Evolutionary conservation across 2,329 filamentous ascomycete genomes (phyloP).

Genomic region (Mollisia scopiformis): DNA sequence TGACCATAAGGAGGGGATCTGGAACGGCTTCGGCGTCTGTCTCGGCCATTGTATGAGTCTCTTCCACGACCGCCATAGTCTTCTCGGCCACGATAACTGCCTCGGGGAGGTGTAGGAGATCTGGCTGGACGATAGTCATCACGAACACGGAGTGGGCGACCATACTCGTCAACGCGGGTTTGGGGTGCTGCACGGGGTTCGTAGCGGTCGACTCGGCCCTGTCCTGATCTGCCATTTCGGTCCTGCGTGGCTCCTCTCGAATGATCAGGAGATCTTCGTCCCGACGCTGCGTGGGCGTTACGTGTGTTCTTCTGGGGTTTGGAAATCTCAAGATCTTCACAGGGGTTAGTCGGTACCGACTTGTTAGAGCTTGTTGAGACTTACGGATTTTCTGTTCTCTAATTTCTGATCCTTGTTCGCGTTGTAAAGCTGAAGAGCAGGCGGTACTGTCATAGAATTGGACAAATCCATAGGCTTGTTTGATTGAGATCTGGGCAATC

Average conservation of each 20-base stretch:
- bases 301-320: constrained; percentile 82
- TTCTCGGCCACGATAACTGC: constrained; percentile 63
- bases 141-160: constrained; percentile 53
- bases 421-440: constrained; percentile 74
- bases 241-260: constrained; percentile 40
- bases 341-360: constrained; percentile 34
- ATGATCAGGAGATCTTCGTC: constrained; percentile 67
- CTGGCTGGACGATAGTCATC: constrained; percentile 69
- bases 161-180: constrained; percentile 38
- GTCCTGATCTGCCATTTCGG: constrained; percentile 44
- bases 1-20: constrained; percentile 66
- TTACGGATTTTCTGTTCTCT: constrained; percentile 92
- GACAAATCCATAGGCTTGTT: constrained; percentile 95
- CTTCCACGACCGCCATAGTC: constrained; percentile 52
- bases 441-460: constrained; percentile 82
- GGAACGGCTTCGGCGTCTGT: constrained; percentile 63
- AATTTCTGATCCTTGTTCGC: constrained; percentile 79
- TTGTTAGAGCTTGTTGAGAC: constrained; percentile 38
- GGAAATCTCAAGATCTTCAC: constrained; percentile 82
- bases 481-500: constrained; percentile 92
- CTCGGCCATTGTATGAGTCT: constrained; percentile 39
- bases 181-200: constrained; percentile 37
- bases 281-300: constrained; percentile 43
- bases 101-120: constrained; percentile 59
- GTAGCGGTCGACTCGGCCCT: constrained; percentile 43